phyloP scores from a whole-genome alignment of 495 filamentous ascomycete species.

The Cairneyella variabilis region DNA sequence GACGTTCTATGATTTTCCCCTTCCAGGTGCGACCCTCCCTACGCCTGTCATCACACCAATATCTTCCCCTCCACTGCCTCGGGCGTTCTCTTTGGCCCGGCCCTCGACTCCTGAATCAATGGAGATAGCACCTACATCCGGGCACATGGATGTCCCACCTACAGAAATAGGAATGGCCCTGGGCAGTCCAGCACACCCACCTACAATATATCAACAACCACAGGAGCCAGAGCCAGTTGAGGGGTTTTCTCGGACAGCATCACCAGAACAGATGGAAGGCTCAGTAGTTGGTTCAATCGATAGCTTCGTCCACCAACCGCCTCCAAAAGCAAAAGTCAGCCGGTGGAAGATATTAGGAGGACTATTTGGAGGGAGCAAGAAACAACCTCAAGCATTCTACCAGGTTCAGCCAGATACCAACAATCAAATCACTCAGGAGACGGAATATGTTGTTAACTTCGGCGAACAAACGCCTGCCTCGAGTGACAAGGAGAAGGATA shows the following conservation, averaged over 20 bases:
- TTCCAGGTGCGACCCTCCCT: constrained; percentile 32
- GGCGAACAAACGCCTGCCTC: not conserved
- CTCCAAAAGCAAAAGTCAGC: constrained; percentile 36
- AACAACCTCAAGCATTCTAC: constrained; percentile 27
- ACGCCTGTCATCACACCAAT: constrained; percentile 41
- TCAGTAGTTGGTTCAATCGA: constrained; percentile 26
- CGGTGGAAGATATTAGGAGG: constrained; percentile 46
- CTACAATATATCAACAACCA: constrained; percentile 20
- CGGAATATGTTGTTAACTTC: not conserved
- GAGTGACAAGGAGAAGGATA: not conserved
- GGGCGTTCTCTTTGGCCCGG: constrained; percentile 23
- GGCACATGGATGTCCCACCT: constrained; percentile 5
- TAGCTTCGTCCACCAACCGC: constrained; percentile 21
- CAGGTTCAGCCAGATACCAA: constrained; percentile 21
- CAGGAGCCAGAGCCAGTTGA: constrained; percentile 26
- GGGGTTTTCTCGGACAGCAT: constrained; percentile 3
- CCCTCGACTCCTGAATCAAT: constrained; percentile 39
- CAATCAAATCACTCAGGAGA: not conserved
- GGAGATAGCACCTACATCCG: constrained; percentile 27
- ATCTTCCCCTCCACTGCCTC: constrained; percentile 22
- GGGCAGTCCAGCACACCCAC: constrained; percentile 44
- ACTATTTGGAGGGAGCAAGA: constrained; percentile 39
- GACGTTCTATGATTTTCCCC: constrained; percentile 28
- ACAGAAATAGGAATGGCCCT: constrained; percentile 53
- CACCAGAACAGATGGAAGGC: constrained; percentile 24